Conservation (phyloP, 345 rosid genomes). For the Cardiospermum halicacabum region DNA sequence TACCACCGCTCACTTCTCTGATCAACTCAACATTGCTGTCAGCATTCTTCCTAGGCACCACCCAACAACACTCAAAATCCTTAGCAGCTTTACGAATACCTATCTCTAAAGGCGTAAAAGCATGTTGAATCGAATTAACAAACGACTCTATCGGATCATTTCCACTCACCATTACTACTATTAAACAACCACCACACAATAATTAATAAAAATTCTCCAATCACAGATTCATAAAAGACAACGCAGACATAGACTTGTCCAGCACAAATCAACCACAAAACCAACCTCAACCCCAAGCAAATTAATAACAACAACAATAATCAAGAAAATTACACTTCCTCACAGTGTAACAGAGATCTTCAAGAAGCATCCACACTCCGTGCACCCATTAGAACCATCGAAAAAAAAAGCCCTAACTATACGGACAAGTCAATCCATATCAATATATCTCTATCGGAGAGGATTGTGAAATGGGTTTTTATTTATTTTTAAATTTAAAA, state of each 20-base stretch:
- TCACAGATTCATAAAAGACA: constrained; percentile 7
- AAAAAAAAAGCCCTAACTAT: constrained; percentile 9
- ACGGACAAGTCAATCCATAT: background rate
- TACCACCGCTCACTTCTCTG: constrained; percentile 21
- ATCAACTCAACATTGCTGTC: constrained; percentile 23
- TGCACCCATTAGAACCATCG: constrained; percentile 2
- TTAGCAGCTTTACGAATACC: constrained; percentile 63
- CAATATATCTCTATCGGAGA: background rate
- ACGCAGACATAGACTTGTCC: background rate
- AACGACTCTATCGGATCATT: constrained; percentile 66
- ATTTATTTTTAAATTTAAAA: no score
- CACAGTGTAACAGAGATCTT: constrained; percentile 4
- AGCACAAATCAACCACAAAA: background rate
- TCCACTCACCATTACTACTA: constrained; percentile 50
- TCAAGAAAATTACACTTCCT: constrained; percentile 1
- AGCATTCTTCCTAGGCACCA: constrained; percentile 30
- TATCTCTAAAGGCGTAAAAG: constrained; percentile 50
- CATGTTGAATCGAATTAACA: constrained; percentile 64
- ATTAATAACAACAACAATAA: background rate
- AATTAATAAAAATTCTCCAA: background rate
- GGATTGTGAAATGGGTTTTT: no score
- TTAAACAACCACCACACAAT: background rate
- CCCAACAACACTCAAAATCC: constrained; percentile 65
- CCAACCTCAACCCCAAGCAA: no score
- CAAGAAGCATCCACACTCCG: background rate